phyloP scores from a whole-genome alignment of 805 yeast species.

The Wickerhamiella spandovensis region DNA sequence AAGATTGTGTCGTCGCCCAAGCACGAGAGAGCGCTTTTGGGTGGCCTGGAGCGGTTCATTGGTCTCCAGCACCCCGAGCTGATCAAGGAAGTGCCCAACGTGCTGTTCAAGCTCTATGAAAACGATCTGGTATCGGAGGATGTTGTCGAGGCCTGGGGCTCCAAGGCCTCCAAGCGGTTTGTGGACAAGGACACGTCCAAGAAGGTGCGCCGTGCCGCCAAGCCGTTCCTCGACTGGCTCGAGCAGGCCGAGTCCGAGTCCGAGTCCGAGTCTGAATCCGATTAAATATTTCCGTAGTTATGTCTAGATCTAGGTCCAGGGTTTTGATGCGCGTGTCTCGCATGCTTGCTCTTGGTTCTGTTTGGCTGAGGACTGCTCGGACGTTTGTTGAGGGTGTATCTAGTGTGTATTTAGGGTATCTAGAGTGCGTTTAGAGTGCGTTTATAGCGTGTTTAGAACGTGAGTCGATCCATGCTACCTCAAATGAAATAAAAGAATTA shows the following conservation, averaged over 20 bases:
- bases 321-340: too few species aligned
- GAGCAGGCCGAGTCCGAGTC: conserved; percentile 82
- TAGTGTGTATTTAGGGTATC: too few species aligned
- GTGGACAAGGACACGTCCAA: conserved; percentile 85
- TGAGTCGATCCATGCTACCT: too few species aligned
- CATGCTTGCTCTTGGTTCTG: too few species aligned
- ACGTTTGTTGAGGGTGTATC: too few species aligned
- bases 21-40: conserved; percentile 79
- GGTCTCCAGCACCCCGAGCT: conserved; percentile 69
- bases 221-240: conserved; percentile 90
- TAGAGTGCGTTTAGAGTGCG: too few species aligned
- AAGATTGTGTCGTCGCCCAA: conserved; percentile 48
- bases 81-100: conserved; percentile 63
- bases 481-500: too few species aligned
- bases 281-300: background rate
- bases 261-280: conserved; percentile 33
- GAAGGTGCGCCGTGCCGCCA: conserved; percentile 91
- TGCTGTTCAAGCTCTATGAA: conserved; percentile 69
- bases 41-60: conserved; percentile 88
- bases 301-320: too few species aligned
- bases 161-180: conserved; percentile 81
- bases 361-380: too few species aligned
- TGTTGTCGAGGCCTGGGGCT: conserved; percentile 69
- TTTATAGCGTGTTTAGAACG: too few species aligned
- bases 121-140: conserved; percentile 78